Conservation (phyloP, 2,329 filamentous ascomycete species). For the Alternaria ethzedia region DNA sequence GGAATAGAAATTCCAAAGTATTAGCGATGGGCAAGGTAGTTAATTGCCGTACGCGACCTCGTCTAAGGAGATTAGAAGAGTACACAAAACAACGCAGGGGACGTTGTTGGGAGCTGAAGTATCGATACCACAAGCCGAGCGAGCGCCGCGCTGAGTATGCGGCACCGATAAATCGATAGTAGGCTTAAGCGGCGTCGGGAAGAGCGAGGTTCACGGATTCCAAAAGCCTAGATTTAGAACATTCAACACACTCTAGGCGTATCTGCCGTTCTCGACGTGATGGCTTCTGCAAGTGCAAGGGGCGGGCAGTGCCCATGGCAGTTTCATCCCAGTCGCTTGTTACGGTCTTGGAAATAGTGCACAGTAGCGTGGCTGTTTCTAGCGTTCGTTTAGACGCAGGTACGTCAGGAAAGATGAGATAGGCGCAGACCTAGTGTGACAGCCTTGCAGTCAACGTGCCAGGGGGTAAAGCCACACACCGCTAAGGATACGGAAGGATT, state of each 20-base stretch:
- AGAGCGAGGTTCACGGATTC: constrained; percentile 8
- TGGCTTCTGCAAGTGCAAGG: constrained; percentile 12
- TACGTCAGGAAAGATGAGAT: constrained; percentile 9
- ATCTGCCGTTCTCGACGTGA: background rate
- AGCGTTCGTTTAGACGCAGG: constrained; percentile 8
- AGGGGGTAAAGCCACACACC: constrained; percentile 1
- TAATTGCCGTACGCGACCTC: constrained; percentile 10
- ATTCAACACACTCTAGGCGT: constrained; percentile 2
- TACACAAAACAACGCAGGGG: background rate
- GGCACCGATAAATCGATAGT: constrained; percentile 14
- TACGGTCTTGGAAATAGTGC: background rate
- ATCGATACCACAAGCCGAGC: constrained; percentile 6
- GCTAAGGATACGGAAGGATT: constrained; percentile 1
- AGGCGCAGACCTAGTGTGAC: constrained; percentile 11
- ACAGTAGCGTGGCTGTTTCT: background rate
- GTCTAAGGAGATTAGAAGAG: background rate
- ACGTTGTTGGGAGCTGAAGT: constrained; percentile 13
- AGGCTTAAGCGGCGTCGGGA: constrained; percentile 6
- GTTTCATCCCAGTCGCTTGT: background rate
- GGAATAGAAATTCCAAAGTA: background rate
- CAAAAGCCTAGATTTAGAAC: constrained; percentile 13
- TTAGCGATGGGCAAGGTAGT: constrained; percentile 9
- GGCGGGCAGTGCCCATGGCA: constrained; percentile 2
- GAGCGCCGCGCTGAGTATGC: constrained; percentile 10
- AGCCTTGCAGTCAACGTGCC: constrained; percentile 9